A percentile compares a stretch with the other conserved stretches of the same genome.
Evolutionary conservation across 305 asterid species (phyloP).

Genomic region (Salvia sclarea): DNA sequence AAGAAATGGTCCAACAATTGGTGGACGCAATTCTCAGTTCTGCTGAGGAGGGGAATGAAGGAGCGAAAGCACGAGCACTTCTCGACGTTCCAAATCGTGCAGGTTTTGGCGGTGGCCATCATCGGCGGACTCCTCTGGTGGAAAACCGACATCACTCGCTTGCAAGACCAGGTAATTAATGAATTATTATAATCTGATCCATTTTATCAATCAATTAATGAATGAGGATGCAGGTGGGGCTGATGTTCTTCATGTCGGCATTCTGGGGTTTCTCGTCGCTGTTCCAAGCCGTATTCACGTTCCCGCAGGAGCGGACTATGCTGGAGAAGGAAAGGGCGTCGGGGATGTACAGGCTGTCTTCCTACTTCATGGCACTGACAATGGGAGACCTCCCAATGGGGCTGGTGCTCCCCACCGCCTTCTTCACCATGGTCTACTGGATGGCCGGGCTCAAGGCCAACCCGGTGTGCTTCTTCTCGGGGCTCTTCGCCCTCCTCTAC

Average conservation of each 20-base stretch:
- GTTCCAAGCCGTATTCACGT: conserved; percentile 69
- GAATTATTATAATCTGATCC: too few species aligned
- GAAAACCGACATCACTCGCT: conserved; percentile 45
- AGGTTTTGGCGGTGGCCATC: conserved; percentile 48
- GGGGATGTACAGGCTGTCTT: conserved; percentile 79
- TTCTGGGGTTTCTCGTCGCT: conserved; percentile 83
- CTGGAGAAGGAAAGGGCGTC: conserved; percentile 75
- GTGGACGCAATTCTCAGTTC: conserved; percentile 64
- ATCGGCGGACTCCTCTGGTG: conserved; percentile 75
- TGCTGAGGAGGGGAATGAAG: conserved; percentile 67
- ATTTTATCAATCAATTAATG: too few species aligned
- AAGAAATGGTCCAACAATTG: conserved; percentile 62
- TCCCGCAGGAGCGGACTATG: conserved; percentile 72
- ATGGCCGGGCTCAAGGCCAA: conserved; percentile 63
- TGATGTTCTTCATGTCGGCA: conserved; percentile 54
- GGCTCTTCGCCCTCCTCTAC: conserved; percentile 44
- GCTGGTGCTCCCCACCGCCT: conserved; percentile 66
- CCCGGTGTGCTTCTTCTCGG: conserved; percentile 40
- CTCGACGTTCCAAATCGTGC: conserved; percentile 52
- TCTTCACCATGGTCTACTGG: conserved; percentile 59
- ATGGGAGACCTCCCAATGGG: conserved; percentile 83
- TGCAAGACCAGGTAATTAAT: conserved; percentile 92
- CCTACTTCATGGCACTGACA: conserved; percentile 71
- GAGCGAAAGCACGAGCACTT: conserved; percentile 71
- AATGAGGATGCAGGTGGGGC: conserved; percentile 51